A percentile compares a stretch with the other conserved stretches of the same genome.
Evolutionary conservation across 2,329 filamentous ascomycete genomes (phyloP).

Genomic region (Nemania sp.): DNA sequence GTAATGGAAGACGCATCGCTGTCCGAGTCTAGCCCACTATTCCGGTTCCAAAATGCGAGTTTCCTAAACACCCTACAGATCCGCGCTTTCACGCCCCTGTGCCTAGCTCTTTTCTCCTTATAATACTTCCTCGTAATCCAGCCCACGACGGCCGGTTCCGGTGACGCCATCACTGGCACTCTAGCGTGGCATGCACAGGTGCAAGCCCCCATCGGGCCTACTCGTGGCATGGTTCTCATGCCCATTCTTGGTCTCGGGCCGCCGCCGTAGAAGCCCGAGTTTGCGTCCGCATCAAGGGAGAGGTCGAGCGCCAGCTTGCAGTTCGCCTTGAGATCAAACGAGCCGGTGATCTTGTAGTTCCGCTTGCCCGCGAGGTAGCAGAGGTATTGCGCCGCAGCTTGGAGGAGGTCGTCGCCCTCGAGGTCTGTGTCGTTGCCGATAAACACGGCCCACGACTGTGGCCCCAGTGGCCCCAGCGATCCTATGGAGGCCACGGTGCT

Average conservation of each 20-base stretch:
- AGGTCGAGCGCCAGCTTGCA: slow-evolving; percentile 35
- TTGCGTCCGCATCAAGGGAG: slow-evolving; percentile 29
- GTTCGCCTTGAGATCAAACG: slow-evolving; percentile 35
- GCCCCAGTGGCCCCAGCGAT: slow-evolving; percentile 1
- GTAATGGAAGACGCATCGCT: slow-evolving; percentile 32
- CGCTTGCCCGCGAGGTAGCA: slow-evolving; percentile 40
- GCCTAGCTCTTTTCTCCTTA: slow-evolving; percentile 4
- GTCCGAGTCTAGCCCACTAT: slow-evolving; percentile 12
- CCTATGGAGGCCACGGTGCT: slow-evolving; percentile 28
- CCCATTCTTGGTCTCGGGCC: not conserved
- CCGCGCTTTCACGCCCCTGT: slow-evolving; percentile 15
- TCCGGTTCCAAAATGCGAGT: slow-evolving; percentile 43
- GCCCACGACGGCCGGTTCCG: slow-evolving; percentile 19
- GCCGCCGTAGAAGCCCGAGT: not conserved
- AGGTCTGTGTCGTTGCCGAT: slow-evolving; percentile 27
- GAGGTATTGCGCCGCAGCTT: slow-evolving; percentile 41
- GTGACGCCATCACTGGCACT: not conserved
- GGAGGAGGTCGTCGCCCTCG: slow-evolving; percentile 23
- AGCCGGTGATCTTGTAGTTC: slow-evolving; percentile 30
- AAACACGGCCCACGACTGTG: slow-evolving; percentile 24
- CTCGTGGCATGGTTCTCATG: not conserved
- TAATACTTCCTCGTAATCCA: slow-evolving; percentile 17
- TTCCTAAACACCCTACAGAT: slow-evolving; percentile 37
- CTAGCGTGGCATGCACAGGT: slow-evolving; percentile 33
- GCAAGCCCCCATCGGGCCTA: slow-evolving; percentile 34